Evolutionary conservation across 805 yeast genomes (phyloP), one percentile per base, ranked within the genome.

Genomic region (Kodamaea lidongshanica): DNA sequence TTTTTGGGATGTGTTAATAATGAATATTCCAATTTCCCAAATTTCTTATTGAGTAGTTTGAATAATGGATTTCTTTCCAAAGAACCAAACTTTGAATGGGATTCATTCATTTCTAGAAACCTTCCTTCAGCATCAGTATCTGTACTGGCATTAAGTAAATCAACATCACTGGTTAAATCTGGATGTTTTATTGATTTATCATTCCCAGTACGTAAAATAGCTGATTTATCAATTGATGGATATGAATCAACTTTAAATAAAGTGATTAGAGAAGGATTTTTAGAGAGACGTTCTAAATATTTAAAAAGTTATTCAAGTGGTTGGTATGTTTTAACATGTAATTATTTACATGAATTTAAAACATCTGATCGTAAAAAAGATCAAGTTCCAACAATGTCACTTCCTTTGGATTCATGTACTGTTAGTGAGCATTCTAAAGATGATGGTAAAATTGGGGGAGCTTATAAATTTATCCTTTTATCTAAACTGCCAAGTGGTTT

Each of bases 261-360:
- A 7, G 48, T 65, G 3, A 69, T 88, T 21, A 73, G 85, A 32
- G 73, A 86, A 8, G 96, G 96, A 3, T 73, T 67, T 40, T 65
- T 89, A 40, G 97, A 92, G 55, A 73, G 96, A 54, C 72, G 95
- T 46, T 84, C 96, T 5, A 89, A 89, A 65, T 88, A 76, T 53
- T 66, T 92, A 41, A 88, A 88, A 62, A 80, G 89, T n/a, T 92
- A 87, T 56, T 75, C 94, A 4, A 72, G 77, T 39, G 95, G 92
- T 3, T 92, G 82, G 77, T 92, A 86, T 51, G 95, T 89, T 12
- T 65, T 89, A 42, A 87, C 98, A 3, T 82, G 96, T 34, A 77
- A 78, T 34, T 87, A 75, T 47, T 61, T 89, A 33, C 97, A 92
- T 53, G 98, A 89, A 59, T 84, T 89, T 60, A 88, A 87, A 61